Evolutionary conservation across 2,329 filamentous ascomycete genomes (phyloP), one percentile per base, ranked within the genome.

Genomic region (Cryphonectria naterciae): DNA sequence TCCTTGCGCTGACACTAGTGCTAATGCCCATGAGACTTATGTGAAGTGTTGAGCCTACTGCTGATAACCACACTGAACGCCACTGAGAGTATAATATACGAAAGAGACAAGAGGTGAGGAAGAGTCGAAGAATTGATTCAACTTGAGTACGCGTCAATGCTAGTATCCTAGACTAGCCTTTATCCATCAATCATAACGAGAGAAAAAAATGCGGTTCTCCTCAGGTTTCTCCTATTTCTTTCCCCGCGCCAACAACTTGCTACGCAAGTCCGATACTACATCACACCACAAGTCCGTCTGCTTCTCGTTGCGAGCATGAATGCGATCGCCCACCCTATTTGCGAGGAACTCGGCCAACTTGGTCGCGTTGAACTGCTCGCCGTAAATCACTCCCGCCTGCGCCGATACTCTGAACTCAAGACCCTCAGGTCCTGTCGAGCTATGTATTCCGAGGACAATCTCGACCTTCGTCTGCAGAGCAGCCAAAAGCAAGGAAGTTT

Each of bases 281-380:
- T 85, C 83, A 69, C 84, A 85, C 89, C 89, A 91, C 19, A 78
- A 79, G 71, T 81, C 78, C 6, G 37, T 77, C 7, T 78, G 77
- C 72, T 83, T 81, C 74, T 75, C 79, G 74, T 70, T 78, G 72
- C n/a, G 43, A 66, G 74, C 78, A 73, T 70, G 79, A 72, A 79
- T 77, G n/a, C 67, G 75, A n/a, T 76, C 75, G 63, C 84, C 80
- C 76, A 91, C 81, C 78, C 86, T 85, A 49, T 86, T 85, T 17
- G 83, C 79, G 73, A 96, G 77, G 74, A 92, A 94, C 69, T 93
- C 91, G n/a, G 82, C 84, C 83, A 96, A 91, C 80, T 93, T 94
- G 65, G 84, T 87, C 74, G 90, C 88, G 74, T 93, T 93, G 79
- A 95, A 94, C 72, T 87, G 85, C 80, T 95, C 92, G 0, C 93